phyloP scores from a whole-genome alignment of 176 grass and related monocot genomes.

The Zoysia japonica region DNA sequence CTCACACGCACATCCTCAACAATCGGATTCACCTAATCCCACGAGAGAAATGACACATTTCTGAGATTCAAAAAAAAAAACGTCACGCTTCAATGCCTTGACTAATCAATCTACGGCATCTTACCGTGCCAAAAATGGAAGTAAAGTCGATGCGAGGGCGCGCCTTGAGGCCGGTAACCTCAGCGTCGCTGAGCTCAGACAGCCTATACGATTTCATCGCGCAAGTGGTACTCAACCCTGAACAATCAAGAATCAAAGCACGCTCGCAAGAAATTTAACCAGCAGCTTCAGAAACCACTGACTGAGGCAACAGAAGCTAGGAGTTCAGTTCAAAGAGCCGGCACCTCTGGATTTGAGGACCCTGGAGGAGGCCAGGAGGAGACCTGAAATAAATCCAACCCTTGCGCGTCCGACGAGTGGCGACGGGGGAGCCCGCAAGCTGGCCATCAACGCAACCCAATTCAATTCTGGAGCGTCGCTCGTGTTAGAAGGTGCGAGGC shows the following conservation, averaged over 20 bases:
- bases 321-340: not conserved
- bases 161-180: constrained; percentile 71
- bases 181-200: constrained; percentile 66
- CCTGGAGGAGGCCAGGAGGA: not conserved
- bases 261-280: not conserved
- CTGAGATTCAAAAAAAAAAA: not conserved
- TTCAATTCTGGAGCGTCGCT: constrained; percentile 27
- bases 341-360: constrained; percentile 35
- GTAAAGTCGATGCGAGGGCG: constrained; percentile 91
- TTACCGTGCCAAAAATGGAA: constrained; percentile 84
- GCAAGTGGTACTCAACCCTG: constrained; percentile 52
- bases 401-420: constrained; percentile 2
- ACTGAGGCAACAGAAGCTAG: not conserved
- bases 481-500: not conserved
- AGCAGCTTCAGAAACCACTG: not conserved
- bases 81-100: not conserved
- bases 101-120: not conserved
- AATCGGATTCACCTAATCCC: constrained; percentile 77
- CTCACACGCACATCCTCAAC: constrained; percentile 80
- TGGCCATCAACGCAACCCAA: constrained; percentile 27
- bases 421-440: constrained; percentile 34
- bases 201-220: constrained; percentile 90
- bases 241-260: not conserved
- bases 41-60: not conserved
- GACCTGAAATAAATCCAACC: not conserved